Evolutionary conservation across 1,139 yeast species (phyloP), one percentile per base, ranked within the genome.

Genomic region (Yamadazyma friedrichii): DNA sequence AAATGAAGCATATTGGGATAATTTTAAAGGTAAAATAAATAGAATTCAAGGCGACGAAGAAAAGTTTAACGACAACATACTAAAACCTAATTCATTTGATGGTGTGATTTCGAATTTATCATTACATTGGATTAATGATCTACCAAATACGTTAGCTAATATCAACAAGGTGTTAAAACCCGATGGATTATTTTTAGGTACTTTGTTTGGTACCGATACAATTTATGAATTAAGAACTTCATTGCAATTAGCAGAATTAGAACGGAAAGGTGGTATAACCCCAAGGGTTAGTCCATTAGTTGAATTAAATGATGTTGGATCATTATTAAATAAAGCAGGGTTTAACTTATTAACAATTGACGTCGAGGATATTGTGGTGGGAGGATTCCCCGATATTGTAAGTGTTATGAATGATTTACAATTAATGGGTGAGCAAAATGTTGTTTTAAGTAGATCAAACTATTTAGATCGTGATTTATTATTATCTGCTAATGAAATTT

Each of bases 201-300:
- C 89, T n/a, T 75, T 88, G 70, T 77, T 86, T 52, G 94, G 94
- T 6, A 94, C 93, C 5, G 96, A 88, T 58, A 84, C 95, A 1
- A 65, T 88, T 22, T 88, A 80, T 54, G 96, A 88, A 59, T 68
- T 88, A 41, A 72, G 96, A 39, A 85, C 95, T 0, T 72, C 91
- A 1, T 65, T 88, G 37, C 96, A 88, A 57, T 65, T 88, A 41
- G 95, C 95, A 0, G 96, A 88, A 54, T 65, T 82, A 61, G 95
- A 88, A 54, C 70, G 95, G 40, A 69, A 65, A 40, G 95, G 95
- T 8, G 91, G 95, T 3, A 74, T 87, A 47, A 78, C 93, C 1
- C 91, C 95, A 1, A 66, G 95, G 31, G 77, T 88, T 3, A 83
- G 93, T 2, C 96, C 96, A 0, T 70, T 88, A 51, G 91, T 88